These are phyloP conservation scores for Claviceps monticola DNA, from an alignment of 2,329 filamentous ascomycete genomes.

Conservation along the genomic window DNA sequence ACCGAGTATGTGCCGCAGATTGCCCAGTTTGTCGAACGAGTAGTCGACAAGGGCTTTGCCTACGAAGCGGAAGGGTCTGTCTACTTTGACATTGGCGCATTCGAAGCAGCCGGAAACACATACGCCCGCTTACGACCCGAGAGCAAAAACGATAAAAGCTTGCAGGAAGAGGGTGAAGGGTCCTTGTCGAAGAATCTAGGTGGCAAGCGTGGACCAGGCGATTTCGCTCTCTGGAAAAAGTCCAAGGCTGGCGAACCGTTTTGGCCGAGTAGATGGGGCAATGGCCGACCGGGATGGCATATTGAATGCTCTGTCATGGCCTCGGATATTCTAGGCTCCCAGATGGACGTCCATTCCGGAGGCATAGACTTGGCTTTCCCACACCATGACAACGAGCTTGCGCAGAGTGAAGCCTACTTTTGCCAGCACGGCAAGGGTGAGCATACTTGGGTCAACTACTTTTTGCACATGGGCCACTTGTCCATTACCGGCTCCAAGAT, in stretches of 20 bases:
- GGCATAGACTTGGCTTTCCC: constrained; percentile 86
- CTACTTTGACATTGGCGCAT: constrained; percentile 83
- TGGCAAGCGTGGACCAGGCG: constrained; percentile 61
- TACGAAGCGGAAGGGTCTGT: constrained; percentile 76
- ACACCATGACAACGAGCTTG: constrained; percentile 86
- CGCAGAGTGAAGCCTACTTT: constrained; percentile 82
- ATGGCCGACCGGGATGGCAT: constrained; percentile 85
- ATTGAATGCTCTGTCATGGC: constrained; percentile 97
- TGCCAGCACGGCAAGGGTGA: constrained; percentile 34
- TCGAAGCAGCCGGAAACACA: constrained; percentile 69
- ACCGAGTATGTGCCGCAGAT: constrained; percentile 87
- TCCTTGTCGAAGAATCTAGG: constrained; percentile 50
- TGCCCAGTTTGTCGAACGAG: constrained; percentile 67
- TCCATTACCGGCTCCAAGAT: constrained; percentile 81
- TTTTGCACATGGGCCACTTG: constrained; percentile 87
- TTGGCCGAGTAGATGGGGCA: constrained; percentile 80
- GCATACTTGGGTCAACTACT: constrained; percentile 87
- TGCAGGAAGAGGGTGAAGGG: constrained; percentile 83
- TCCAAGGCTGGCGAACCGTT: constrained; percentile 84
- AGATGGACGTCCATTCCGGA: constrained; percentile 87
- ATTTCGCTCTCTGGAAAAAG: constrained; percentile 91
- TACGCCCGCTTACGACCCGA: constrained; percentile 80
- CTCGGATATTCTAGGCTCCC: constrained; percentile 67
- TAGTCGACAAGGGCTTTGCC: constrained; percentile 74
- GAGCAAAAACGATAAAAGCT: constrained; percentile 67